Percentiles rank a stretch among this genome's conserved stretches.
These are phyloP conservation scores for Cyberlindnera mississippiensis DNA, from an alignment of 805 yeast species.

Conservation along the genomic window DNA sequence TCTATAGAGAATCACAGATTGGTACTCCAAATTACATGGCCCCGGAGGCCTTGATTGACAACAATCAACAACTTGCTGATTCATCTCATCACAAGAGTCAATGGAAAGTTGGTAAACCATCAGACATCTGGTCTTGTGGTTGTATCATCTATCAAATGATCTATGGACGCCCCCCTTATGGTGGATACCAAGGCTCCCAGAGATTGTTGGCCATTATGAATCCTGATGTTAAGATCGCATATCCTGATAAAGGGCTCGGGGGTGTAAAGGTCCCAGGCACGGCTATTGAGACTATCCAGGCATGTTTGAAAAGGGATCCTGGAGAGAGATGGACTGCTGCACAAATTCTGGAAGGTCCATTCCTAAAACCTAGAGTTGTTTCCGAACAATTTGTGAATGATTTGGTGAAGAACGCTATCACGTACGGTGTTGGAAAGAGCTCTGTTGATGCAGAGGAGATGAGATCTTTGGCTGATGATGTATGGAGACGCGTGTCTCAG, in stretches of 20 bases:
- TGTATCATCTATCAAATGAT: conserved; percentile 94
- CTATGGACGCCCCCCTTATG: conserved; percentile 91
- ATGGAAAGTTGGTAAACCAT: conserved; percentile 87
- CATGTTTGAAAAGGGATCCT: conserved; percentile 73
- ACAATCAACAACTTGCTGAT: conserved; percentile 28
- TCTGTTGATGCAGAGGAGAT: conserved; percentile 41
- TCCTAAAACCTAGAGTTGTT: conserved; percentile 71
- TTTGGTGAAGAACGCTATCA: conserved; percentile 71
- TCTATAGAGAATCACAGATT: conserved; percentile 84
- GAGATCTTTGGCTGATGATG: conserved; percentile 49
- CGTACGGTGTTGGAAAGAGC: conserved; percentile 57
- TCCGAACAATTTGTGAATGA: conserved; percentile 63
- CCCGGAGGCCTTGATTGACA: conserved; percentile 85
- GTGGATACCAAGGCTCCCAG: conserved; percentile 68
- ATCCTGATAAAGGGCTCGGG: conserved; percentile 60
- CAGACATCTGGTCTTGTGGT: conserved; percentile 98
- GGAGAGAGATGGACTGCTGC: conserved; percentile 58
- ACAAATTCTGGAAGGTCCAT: conserved; percentile 57
- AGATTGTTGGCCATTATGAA: conserved; percentile 82
- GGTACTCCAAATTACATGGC: conserved; percentile 99
- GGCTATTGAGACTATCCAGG: conserved; percentile 64
- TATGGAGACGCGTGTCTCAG: conserved; percentile 43
- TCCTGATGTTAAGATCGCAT: conserved; percentile 68
- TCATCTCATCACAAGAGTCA: conserved; percentile 28
- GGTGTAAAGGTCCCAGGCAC: conserved; percentile 62